Conservation (phyloP, 768 basidiomycete genomes). For the Polyporus arcularius region DNA sequence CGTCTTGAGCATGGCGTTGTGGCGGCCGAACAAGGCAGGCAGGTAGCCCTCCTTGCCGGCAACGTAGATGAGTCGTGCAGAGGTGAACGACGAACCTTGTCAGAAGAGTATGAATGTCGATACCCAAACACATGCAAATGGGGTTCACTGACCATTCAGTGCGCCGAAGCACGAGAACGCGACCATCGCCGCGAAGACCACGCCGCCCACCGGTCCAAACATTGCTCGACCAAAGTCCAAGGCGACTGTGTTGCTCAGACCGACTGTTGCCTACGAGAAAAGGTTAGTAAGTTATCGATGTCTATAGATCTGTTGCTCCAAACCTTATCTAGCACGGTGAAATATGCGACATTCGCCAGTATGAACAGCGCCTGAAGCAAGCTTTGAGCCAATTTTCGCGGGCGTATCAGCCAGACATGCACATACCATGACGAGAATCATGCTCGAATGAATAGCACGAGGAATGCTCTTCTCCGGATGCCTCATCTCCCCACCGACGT, state of each 20-base stretch:
- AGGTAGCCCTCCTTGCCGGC: slow-evolving; percentile 89
- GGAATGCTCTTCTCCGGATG: slow-evolving; percentile 87
- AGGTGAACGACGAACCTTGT: slow-evolving; percentile 69
- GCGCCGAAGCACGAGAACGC: slow-evolving; percentile 96
- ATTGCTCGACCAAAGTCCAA: slow-evolving; percentile 89
- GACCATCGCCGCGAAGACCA: slow-evolving; percentile 87
- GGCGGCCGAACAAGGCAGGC: slow-evolving; percentile 77
- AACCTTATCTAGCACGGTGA: slow-evolving; percentile 88
- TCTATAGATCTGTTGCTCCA: background rate
- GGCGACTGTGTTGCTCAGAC: slow-evolving; percentile 83
- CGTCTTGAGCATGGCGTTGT: slow-evolving; percentile 76
- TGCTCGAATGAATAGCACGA: slow-evolving; percentile 86
- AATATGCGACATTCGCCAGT: slow-evolving; percentile 86
- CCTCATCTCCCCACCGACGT: slow-evolving; percentile 86
- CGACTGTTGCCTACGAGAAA: slow-evolving; percentile 54
- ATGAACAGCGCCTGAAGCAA: slow-evolving; percentile 66
- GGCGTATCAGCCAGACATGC: background rate
- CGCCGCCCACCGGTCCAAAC: slow-evolving; percentile 86
- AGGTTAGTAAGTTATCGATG: background rate
- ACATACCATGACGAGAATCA: slow-evolving; percentile 76
- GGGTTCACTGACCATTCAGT: slow-evolving; percentile 63
- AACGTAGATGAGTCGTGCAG: slow-evolving; percentile 84
- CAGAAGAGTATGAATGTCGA: background rate
- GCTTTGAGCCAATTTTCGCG: background rate
- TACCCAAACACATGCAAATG: too few relatives aligned